Evolutionary conservation across 768 basidiomycete genomes (phyloP), one percentile per base, ranked within the genome.

Genomic region (Cystobasidium ongulense): DNA sequence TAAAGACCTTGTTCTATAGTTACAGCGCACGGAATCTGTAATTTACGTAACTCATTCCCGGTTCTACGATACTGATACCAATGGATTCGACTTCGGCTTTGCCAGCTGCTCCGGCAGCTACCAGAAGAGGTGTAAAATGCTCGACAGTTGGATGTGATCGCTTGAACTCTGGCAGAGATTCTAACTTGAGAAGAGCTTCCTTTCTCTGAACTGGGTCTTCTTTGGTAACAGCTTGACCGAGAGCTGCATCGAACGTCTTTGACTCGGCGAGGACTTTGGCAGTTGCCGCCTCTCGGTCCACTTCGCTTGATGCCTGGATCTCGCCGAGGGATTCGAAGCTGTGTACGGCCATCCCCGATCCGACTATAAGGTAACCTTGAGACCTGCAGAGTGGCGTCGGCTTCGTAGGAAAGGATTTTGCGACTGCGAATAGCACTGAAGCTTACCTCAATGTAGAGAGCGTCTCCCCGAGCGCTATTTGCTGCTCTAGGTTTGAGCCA

Each of bases 141-240:
- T 73, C 72, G 13, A 73, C 72, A 5, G 72, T 73, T 31, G 72
- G 72, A 35, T 73, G 72, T 13, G 59, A 41, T 13, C 35, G 59
- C n/a, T 31, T 17, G 35, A 73, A 73, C 43, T 63, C 70, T 11
- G 54, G 57, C 1, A 72, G 54, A 27, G 52, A 11, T 33, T 73
- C 72, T 2, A 63, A 33, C 21, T 4, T 38, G 18, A 63, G 27
- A 33, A 63, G 29, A 15, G 61, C 61, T 57, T 46, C 25, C 39
- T 63, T 35, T 21, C 43, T 2, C 7, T 27, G n/a, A 4, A 33
- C 62, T 15, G 23, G 38, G 13, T 46, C 43, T 43, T 43, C 41
- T 23, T 23, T 11, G 8, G 15, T 21, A 8, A 39, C 11, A 15
- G 72, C 72, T 1, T 21, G 5, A 15, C 33, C 5, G 2, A 62